These are phyloP conservation scores for Orbilia brochopaga DNA, from an alignment of 2,329 filamentous ascomycete genomes.

Conservation along the genomic window DNA sequence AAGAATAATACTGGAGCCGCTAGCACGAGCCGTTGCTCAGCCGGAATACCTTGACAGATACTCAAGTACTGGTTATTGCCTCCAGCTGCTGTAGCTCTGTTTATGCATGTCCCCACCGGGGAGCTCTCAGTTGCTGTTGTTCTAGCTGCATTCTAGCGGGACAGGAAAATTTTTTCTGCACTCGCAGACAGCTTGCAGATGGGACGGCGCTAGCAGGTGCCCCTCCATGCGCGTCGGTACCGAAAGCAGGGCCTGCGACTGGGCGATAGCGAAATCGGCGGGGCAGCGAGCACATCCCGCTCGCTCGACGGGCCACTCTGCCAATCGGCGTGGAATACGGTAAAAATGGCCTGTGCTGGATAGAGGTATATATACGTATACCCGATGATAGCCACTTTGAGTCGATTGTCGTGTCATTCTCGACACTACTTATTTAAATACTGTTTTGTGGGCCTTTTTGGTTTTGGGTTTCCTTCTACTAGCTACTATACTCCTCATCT, in stretches of 20 bases:
- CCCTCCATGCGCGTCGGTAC: conserved; percentile 34
- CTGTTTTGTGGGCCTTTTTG: too few relatives aligned
- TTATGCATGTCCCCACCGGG: not conserved
- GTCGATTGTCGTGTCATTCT: too few relatives aligned
- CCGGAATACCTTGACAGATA: not conserved
- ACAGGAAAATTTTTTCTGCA: conserved; percentile 22
- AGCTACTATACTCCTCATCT: too few relatives aligned
- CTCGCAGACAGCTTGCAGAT: too few relatives aligned
- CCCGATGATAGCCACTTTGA: conserved; percentile 44
- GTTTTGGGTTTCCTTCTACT: too few relatives aligned
- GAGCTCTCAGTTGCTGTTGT: conserved; percentile 1
- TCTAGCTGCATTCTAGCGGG: conserved; percentile 14
- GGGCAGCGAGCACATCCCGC: conserved; percentile 18
- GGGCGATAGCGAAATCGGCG: conserved; percentile 49
- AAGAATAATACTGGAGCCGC: conserved; percentile 7
- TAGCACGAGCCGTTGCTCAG: not conserved
- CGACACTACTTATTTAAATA: too few relatives aligned
- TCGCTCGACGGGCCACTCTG: not conserved
- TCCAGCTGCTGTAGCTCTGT: too few relatives aligned
- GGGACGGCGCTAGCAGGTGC: conserved; percentile 6
- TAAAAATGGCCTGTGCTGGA: conserved; percentile 15
- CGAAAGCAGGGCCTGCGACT: conserved; percentile 25
- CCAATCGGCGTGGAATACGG: not conserved
- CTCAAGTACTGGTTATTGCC: too few relatives aligned
- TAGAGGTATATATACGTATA: conserved; percentile 1